Evolutionary conservation across 2,329 filamentous ascomycete species (phyloP), one percentile per base, ranked within the genome.

Genomic region (Cercospora canescens): DNA sequence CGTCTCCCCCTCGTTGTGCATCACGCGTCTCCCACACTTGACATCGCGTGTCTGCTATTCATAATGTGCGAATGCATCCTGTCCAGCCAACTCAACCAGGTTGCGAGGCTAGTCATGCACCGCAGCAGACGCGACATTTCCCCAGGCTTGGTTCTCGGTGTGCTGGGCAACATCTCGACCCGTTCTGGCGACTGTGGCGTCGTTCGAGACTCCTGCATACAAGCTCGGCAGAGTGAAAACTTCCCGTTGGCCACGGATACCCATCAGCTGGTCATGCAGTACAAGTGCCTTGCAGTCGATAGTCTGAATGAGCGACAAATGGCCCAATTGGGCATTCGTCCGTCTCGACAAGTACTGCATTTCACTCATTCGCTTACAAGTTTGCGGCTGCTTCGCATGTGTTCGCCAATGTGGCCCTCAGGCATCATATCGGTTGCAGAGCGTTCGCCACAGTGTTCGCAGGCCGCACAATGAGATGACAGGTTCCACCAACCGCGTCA

Each of bases 21-120:
- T 52, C 58, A 60, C 58, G 41, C 41, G 58, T 60, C 30, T 60
- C 24, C 57, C 35, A 45, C 57, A 45, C 57, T 60, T 37, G 57
- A 60, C 57, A 28, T 60, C 39, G 57, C 39, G 39, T 60, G 41
- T 30, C 24, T 8, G 28, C 24, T 5, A n/a, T n/a, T 14, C 16
- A 28, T 48, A 30, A 30, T 7, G 39, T 60, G 57, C 57, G 21
- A 39, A 41, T 14, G 11, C n/a, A 18, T 41, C 37, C 26, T 48
- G 34, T 41, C 52, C 52, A 56, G 28, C 52, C 28, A 56, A 21
- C 11, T 52, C 24, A 28, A n/a, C 24, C 52, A 56, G 28, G 8
- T 56, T 21, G 16, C n/a, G 7, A 56, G 8, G 12, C 28, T 34
- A 32, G 52, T 35, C 52, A 56, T 52, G 12, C 45, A 28, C 26